A percentile compares a stretch with the other conserved stretches of the same genome.
Conservation (phyloP, 306 rosid species). For the Cucurbita maxima region DNA sequence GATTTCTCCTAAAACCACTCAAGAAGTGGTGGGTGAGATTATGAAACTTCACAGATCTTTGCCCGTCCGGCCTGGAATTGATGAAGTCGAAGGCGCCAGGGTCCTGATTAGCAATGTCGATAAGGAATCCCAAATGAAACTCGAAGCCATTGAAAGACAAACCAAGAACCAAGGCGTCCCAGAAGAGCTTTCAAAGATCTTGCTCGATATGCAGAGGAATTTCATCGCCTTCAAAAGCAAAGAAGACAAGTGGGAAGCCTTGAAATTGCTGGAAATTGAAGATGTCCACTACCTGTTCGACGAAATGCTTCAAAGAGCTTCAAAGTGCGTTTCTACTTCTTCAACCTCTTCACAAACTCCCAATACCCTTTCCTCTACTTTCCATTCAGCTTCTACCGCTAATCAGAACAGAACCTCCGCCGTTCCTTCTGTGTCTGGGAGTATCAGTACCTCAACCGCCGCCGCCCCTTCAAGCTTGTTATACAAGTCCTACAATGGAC, state of each 20-base stretch:
- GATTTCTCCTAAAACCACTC: slow-evolving; percentile 27
- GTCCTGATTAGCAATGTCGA: slow-evolving; percentile 43
- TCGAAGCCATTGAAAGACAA: slow-evolving; percentile 40
- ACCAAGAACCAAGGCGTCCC: slow-evolving; percentile 37
- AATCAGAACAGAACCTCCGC: slow-evolving; percentile 2
- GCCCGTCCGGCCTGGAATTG: slow-evolving; percentile 46
- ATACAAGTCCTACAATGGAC: slow-evolving; percentile 20
- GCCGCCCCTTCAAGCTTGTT: slow-evolving; percentile 16
- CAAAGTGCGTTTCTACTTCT: slow-evolving; percentile 39
- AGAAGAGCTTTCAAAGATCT: slow-evolving; percentile 54
- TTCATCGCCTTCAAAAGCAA: slow-evolving; percentile 32
- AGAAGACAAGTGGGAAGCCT: slow-evolving; percentile 58
- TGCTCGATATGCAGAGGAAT: slow-evolving; percentile 64
- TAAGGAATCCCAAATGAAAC: slow-evolving; percentile 43
- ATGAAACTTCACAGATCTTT: slow-evolving; percentile 68
- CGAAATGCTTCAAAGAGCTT: slow-evolving; percentile 65
- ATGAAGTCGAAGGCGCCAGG: slow-evolving; percentile 69
- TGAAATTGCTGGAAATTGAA: slow-evolving; percentile 60
- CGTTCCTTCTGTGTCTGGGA: slow-evolving; percentile 21
- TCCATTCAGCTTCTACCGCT: slow-evolving; percentile 5
- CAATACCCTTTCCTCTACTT: slow-evolving; percentile 10
- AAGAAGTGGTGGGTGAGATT: slow-evolving; percentile 56
- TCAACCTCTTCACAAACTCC: neutral
- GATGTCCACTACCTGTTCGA: slow-evolving; percentile 48
- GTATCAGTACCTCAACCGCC: slow-evolving; percentile 12